Base-by-base conservation (phyloP, 2,329 filamentous ascomycete genomes). In the Pseudocercospora fuligena region DNA sequence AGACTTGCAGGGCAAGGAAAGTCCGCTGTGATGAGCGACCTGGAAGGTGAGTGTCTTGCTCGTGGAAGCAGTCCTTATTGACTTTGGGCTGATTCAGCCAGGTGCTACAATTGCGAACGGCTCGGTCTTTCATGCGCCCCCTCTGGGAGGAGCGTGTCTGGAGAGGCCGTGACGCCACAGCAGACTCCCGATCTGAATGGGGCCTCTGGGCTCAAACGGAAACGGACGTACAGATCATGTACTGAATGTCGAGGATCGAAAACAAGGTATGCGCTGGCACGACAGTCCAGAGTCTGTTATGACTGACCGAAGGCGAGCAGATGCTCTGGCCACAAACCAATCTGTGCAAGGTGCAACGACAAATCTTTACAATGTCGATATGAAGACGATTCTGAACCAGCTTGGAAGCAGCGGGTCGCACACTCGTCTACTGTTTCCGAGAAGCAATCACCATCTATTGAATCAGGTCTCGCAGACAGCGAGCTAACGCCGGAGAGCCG, bases 1-100 rank as follows among this genome's bases (percentile, higher is more conserved):
- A 72, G 57, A 73, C 71, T 5, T 73, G 71, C 61, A 63, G 71
- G 14, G 69, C 71, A 21, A 56, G 71, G 23, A 73, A 73, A 56
- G 69, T 73, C 27, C 66, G 68, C 25, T 73, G 69, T 33, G 70
- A 70, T 36, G 70, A 72, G 58, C 63, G 67, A 7, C 63, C 66
- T 3, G 68, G 68, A 19, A 61, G 63, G 61, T 66, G 54, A 66
- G 64, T 31, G 3, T 7, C 40, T 5, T 43, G 40, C 40, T 43
- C 16, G 40, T 19, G 14, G n/a, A n/a, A 40, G 36, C 9, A 33
- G 31, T 33, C 31, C 31, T 8, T 33, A 12, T 36, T 3, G 5
- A 16, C 33, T 43, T 40, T 40, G 36, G 3, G 40, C 40, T 43
- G 40, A 43, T 43, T 43, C 40, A 16, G 11, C 2, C n/a, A 58